Conservation (phyloP, 768 basidiomycete species). For the Melanogaster broomeanus region DNA sequence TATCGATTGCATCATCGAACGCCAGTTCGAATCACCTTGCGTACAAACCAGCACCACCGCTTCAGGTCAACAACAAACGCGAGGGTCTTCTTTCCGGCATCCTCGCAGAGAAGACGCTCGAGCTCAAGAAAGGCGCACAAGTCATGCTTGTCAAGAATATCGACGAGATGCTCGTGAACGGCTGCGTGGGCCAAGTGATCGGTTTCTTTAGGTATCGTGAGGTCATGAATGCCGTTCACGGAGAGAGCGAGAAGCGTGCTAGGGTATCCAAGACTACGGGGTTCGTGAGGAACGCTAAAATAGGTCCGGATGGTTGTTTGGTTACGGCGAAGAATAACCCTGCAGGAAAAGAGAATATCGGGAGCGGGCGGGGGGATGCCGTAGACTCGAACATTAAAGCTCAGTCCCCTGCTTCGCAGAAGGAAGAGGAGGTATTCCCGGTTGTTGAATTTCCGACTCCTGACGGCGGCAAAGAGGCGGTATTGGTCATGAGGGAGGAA, state of each 20-base stretch:
- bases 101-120: conserved; percentile 56
- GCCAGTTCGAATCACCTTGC: conserved; percentile 23
- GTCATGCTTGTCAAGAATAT: conserved; percentile 75
- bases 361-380: conserved; percentile 4
- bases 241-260: conserved; percentile 27
- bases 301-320: conserved; percentile 30
- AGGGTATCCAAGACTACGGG: conserved; percentile 31
- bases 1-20: neutral
- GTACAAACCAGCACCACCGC: conserved; percentile 23
- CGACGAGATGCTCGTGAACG: conserved; percentile 64
- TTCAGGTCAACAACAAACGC: conserved; percentile 36
- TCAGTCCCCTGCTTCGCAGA: conserved; percentile 32
- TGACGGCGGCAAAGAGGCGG: conserved; percentile 43
- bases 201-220: conserved; percentile 44
- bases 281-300: conserved; percentile 35
- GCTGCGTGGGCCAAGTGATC: conserved; percentile 61
- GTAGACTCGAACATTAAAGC: conserved; percentile 23
- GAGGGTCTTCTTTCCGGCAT: conserved; percentile 60
- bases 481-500: conserved; percentile 52
- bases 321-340: conserved; percentile 3
- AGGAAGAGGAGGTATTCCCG: conserved; percentile 45
- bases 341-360: conserved; percentile 37
- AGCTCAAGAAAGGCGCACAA: conserved; percentile 63
- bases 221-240: conserved; percentile 14
- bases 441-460: conserved; percentile 48